Percentiles rank a stretch among this genome's conserved stretches.
Conservation (phyloP, 78 protist species). For the Guillardia theta region DNA sequence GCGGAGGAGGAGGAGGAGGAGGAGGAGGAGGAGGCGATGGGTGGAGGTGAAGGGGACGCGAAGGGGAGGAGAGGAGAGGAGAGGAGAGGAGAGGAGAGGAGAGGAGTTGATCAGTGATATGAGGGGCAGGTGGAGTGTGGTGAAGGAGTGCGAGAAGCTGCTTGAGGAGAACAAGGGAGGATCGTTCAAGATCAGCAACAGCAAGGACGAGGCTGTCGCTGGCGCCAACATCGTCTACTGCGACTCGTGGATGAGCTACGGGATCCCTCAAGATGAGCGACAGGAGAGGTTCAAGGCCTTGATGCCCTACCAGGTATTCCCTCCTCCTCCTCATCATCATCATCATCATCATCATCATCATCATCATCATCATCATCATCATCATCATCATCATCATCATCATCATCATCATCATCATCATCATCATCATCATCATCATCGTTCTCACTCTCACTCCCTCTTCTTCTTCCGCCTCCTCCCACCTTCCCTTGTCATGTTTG, state of each 20-base stretch:
- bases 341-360: too few relatives aligned
- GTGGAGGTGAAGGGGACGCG: too few relatives aligned
- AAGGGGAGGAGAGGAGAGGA: too few relatives aligned
- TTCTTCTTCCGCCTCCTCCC: not conserved
- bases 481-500: not conserved
- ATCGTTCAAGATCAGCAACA: constrained; percentile 8
- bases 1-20: too few relatives aligned
- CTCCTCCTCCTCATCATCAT: too few relatives aligned
- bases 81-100: not conserved
- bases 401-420: too few relatives aligned
- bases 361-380: too few relatives aligned
- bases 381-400: too few relatives aligned
- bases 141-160: not conserved
- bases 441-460: too few relatives aligned
- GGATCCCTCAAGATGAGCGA: constrained; percentile 41
- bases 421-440: too few relatives aligned
- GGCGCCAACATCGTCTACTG: constrained; percentile 68
- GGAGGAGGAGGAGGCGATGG: too few relatives aligned
- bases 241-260: constrained; percentile 80
- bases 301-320: constrained; percentile 62
- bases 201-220: not conserved
- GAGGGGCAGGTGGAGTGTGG: not conserved
- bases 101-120: not conserved
- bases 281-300: constrained; percentile 10
- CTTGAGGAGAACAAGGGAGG: not conserved